Conservation (phyloP, 345 rosid genomes). For the Moringa oleifera region DNA sequence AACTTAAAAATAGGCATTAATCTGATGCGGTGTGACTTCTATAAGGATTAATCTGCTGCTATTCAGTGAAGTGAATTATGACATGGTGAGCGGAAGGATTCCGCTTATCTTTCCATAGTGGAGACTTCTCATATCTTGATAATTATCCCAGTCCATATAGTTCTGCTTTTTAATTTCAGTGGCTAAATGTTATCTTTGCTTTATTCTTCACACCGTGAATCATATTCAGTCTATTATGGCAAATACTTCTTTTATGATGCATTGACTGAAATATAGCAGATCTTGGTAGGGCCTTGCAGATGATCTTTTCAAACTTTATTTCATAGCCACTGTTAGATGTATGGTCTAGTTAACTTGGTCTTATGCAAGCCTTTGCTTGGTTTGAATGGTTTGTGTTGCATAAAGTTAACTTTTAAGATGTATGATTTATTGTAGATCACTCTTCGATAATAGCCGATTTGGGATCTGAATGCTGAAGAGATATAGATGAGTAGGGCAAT, state of each 20-base stretch:
- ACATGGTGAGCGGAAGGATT: neutral
- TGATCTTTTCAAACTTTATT: neutral
- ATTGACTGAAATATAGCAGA: neutral
- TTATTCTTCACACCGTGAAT: neutral
- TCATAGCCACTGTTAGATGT: neutral
- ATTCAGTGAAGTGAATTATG: neutral
- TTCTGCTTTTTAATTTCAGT: neutral
- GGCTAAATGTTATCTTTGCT: neutral
- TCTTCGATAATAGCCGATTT: too few species aligned
- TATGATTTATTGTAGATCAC: too few species aligned
- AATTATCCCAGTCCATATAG: neutral
- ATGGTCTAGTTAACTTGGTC: too few species aligned
- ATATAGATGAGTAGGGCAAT: too few species aligned
- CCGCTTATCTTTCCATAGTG: neutral
- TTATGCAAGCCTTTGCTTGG: too few species aligned
- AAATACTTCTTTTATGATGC: neutral
- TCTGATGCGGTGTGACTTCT: neutral
- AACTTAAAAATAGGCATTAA: neutral
- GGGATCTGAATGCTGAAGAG: too few species aligned
- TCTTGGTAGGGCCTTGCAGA: neutral
- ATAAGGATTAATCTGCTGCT: too few species aligned
- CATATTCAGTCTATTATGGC: neutral
- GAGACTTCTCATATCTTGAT: neutral
- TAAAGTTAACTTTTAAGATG: too few species aligned
- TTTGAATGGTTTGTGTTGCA: too few species aligned